Percentiles rank a stretch among this genome's conserved stretches.
Conservation (phyloP, 306 rosid species). For the Citrullus colocynthis region DNA sequence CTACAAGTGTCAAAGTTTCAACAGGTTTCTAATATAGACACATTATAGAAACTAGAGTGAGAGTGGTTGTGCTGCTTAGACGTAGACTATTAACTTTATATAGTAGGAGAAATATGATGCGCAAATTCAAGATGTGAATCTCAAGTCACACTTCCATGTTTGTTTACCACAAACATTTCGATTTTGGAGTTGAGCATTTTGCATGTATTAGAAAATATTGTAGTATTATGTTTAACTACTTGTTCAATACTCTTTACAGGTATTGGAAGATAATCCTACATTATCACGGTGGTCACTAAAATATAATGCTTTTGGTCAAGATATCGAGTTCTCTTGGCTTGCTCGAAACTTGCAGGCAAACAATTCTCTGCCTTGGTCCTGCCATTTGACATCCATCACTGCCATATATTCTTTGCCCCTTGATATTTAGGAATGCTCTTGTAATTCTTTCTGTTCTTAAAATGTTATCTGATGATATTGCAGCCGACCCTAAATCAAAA, state of each 20-base stretch:
- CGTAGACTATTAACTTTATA: not conserved
- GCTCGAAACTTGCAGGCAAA: slow-evolving; percentile 93
- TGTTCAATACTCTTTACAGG: slow-evolving; percentile 27
- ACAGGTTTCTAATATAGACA: not conserved
- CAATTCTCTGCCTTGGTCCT: not conserved
- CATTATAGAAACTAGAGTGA: not conserved
- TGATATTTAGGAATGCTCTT: slow-evolving; percentile 1
- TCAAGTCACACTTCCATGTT: not conserved
- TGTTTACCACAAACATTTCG: not conserved
- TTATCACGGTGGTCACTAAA: slow-evolving; percentile 88
- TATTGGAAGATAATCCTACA: slow-evolving; percentile 78
- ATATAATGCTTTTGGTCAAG: slow-evolving; percentile 75
- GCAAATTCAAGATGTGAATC: not conserved
- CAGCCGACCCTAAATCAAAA: slow-evolving; percentile 94
- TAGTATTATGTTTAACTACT: not conserved
- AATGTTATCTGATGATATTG: slow-evolving; percentile 16
- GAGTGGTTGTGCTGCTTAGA: not conserved
- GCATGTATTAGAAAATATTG: not conserved
- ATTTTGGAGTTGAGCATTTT: not conserved
- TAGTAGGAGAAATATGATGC: not conserved
- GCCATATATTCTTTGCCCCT: not conserved
- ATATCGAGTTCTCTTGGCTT: slow-evolving; percentile 84
- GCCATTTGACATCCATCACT: not conserved
- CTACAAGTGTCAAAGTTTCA: not conserved
- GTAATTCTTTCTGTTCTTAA: not conserved